A percentile compares a stretch with the other conserved stretches of the same genome.
These are phyloP conservation scores for Monilinia fructigena DNA, from an alignment of 2,329 filamentous ascomycete genomes.

Conservation along the genomic window DNA sequence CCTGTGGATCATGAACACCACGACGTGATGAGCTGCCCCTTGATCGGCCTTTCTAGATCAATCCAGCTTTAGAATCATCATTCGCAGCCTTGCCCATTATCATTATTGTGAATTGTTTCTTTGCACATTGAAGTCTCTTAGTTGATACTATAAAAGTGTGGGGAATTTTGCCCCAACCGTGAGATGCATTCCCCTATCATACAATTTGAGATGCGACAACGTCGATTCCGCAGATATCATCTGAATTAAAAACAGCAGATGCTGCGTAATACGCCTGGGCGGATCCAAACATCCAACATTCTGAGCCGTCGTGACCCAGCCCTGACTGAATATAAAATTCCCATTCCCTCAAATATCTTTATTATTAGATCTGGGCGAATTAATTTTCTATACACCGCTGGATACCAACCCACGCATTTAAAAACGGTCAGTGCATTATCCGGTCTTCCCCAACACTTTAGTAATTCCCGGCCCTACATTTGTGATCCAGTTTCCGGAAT, in stretches of 20 bases:
- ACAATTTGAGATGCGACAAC: background rate
- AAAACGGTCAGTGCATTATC: background rate
- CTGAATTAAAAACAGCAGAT: background rate
- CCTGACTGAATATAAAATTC: background rate
- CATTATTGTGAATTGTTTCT: too few relatives aligned
- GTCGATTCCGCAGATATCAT: background rate
- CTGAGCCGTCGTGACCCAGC: background rate
- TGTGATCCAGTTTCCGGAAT: constrained; percentile 3
- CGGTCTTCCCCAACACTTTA: background rate
- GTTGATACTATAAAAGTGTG: background rate
- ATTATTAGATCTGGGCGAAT: background rate
- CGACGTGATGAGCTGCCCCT: background rate
- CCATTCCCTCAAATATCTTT: background rate
- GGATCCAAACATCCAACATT: background rate
- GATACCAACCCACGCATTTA: background rate
- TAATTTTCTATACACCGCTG: background rate
- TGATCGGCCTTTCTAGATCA: background rate
- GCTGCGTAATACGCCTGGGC: background rate
- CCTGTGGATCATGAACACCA: constrained; percentile 6
- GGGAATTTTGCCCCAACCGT: background rate
- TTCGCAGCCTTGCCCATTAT: background rate
- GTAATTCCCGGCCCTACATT: constrained; percentile 4
- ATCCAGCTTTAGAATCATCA: background rate
- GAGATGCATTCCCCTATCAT: background rate
- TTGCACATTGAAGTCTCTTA: background rate